Evolutionary conservation across 23 red algal genomes (phyloP), one percentile per base, ranked within the genome.

Genomic region (Gracilaria vermiculophylla): DNA sequence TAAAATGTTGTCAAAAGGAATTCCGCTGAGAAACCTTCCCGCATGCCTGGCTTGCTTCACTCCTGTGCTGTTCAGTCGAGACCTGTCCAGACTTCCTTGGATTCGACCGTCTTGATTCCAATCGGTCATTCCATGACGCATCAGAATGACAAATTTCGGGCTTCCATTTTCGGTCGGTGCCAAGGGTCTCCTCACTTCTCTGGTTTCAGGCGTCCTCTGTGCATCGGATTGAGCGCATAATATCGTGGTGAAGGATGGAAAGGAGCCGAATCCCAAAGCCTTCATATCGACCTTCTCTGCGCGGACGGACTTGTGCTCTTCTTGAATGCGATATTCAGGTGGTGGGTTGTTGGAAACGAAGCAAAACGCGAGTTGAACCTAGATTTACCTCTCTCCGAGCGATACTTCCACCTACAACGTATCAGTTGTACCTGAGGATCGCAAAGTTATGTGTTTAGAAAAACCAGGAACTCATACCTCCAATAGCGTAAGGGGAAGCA

Each of bases 51-150:
- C 84, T 50, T 88, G 84, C 21, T 44, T 54, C 42, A 88, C 73
- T 29, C 84, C 84, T 8, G 58, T 78, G 25, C 35, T 58, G 42
- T 88, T 92, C 43, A 92, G 48, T 41, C 88, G 62, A 48, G 88
- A 92, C 29, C 62, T 77, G 48, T 92, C 88, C 2, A 92, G 88
- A 19, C 72, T 66, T 42, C 88, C 88, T 76, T 92, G 88, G 32
- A 92, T 71, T 31, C 88, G 77, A 82, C 88, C 88, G 16, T 57
- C 78, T 31, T 57, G 64, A 77, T 92, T 92, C 88, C 88, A 92
- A 62, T 92, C 73, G 31, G 88, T 92, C 88, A 83, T 82, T 69
- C 88, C 88, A 75, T 92, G 88, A 42, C 88, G 88, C 67, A 92
- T 64, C 12, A 92, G 77, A 44, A 92, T 62, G 40, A 92, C 78